A percentile compares a stretch with the other conserved stretches of the same genome.
Evolutionary conservation across 345 rosid genomes (phyloP).

Genomic region (Salix arbutifolia): DNA sequence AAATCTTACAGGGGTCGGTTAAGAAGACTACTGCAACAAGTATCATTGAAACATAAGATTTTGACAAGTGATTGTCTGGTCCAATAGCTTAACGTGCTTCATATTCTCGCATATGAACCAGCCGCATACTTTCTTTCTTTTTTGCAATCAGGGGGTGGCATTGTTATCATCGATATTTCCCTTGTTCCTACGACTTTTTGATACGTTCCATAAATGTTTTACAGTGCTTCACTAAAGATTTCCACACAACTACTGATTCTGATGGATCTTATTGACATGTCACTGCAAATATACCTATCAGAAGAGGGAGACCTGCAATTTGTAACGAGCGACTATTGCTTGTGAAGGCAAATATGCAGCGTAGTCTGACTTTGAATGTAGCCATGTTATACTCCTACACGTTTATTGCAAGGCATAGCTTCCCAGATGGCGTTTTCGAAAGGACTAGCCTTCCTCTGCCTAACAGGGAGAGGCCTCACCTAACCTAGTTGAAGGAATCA

Average conservation of each 20-base stretch:
- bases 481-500: not conserved
- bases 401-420: not conserved
- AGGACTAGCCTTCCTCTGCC: not conserved
- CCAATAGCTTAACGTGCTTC: not conserved
- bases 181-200: no score
- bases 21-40: not conserved
- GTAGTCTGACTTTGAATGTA: not conserved
- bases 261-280: no score
- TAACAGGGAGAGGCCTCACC: not conserved
- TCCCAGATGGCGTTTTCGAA: not conserved
- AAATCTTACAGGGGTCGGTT: not conserved
- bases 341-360: not conserved
- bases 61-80: not conserved
- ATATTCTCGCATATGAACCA: not conserved
- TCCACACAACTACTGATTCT: no score
- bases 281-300: not conserved
- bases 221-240: no score
- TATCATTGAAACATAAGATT: no score
- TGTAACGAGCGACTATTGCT: not conserved
- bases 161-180: no score
- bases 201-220: no score
- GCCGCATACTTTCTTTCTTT: no score
- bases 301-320: not conserved
- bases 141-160: not conserved
- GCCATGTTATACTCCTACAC: not conserved